Conservation (phyloP, 1,139 yeast species). For the Citeromyces hawaiiensis region DNA sequence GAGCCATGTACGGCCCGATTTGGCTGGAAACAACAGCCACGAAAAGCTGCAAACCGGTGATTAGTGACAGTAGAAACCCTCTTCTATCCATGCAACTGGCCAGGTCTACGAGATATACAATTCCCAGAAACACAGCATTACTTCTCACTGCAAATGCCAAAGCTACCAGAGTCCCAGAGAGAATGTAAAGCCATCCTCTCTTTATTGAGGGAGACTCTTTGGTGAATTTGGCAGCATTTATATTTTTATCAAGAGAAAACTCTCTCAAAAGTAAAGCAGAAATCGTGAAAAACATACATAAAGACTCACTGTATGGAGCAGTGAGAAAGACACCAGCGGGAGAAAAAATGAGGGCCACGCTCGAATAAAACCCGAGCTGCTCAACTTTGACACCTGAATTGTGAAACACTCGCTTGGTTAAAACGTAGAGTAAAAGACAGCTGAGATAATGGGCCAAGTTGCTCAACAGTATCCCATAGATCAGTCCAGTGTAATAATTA, state of each 20-base stretch:
- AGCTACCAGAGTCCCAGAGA: slow-evolving; percentile 48
- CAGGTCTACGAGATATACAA: slow-evolving; percentile 49
- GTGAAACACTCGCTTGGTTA: slow-evolving; percentile 27
- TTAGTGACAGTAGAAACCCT: slow-evolving; percentile 2
- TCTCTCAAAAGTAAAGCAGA: slow-evolving; percentile 44
- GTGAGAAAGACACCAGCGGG: slow-evolving; percentile 78
- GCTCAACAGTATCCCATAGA: slow-evolving; percentile 30
- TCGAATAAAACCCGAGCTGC: not conserved
- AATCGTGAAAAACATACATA: slow-evolving; percentile 53
- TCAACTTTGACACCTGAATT: slow-evolving; percentile 9
- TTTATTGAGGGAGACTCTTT: slow-evolving; percentile 2
- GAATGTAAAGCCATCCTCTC: slow-evolving; percentile 19
- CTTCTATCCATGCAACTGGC: slow-evolving; percentile 13
- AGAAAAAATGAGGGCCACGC: slow-evolving; percentile 27
- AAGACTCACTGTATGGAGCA: slow-evolving; percentile 67
- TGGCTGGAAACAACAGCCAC: slow-evolving; percentile 30
- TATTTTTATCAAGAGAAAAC: slow-evolving; percentile 15
- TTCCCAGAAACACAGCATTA: slow-evolving; percentile 64
- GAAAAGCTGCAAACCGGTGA: slow-evolving; percentile 4
- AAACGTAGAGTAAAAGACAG: slow-evolving; percentile 32
- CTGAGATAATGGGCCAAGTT: slow-evolving; percentile 41
- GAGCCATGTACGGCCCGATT: slow-evolving; percentile 35
- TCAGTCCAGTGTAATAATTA: slow-evolving; percentile 29
- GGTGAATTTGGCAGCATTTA: not conserved
- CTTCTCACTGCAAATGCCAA: slow-evolving; percentile 55